Evolutionary conservation across 176 grass and related monocot genomes (phyloP).

Genomic region (Juncus effusus): DNA sequence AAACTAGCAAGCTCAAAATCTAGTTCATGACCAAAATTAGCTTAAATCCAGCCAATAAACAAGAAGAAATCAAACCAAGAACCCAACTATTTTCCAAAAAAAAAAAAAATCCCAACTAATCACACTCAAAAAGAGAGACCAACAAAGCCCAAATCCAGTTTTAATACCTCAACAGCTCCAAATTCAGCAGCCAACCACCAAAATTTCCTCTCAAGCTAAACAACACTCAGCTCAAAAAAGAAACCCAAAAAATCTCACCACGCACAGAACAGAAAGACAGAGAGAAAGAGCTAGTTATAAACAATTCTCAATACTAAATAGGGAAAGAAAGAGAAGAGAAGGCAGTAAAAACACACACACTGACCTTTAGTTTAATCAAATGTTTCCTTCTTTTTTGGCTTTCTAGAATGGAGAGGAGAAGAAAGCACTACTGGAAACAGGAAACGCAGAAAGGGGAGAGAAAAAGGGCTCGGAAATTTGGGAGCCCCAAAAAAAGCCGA

Average conservation of each 20-base stretch:
- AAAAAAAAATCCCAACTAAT: too few species aligned
- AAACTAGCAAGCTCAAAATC: too few species aligned
- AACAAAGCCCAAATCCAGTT: constrained; percentile 3
- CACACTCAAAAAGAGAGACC: background rate
- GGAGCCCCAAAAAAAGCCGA: constrained; percentile 4
- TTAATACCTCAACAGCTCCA: constrained; percentile 4
- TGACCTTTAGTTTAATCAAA: background rate
- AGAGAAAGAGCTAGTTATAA: constrained; percentile 1
- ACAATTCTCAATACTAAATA: constrained; percentile 9
- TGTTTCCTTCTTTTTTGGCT: constrained; percentile 7
- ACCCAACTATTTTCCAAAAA: too few species aligned
- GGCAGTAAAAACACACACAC: background rate
- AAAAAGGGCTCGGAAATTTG: constrained; percentile 13
- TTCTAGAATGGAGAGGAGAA: constrained; percentile 17
- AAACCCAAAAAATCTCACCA: background rate
- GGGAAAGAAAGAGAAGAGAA: background rate
- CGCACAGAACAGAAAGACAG: background rate
- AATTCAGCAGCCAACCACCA: background rate
- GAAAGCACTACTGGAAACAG: constrained; percentile 15
- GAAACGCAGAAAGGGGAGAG: constrained; percentile 25
- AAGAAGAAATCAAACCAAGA: too few species aligned
- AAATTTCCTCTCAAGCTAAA: background rate
- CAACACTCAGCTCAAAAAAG: constrained; percentile 1
- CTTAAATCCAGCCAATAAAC: too few species aligned
- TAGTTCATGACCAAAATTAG: too few species aligned